Evolutionary conservation across 176 grass and related monocot species (phyloP).

Genomic region (Oryza australiensis): DNA sequence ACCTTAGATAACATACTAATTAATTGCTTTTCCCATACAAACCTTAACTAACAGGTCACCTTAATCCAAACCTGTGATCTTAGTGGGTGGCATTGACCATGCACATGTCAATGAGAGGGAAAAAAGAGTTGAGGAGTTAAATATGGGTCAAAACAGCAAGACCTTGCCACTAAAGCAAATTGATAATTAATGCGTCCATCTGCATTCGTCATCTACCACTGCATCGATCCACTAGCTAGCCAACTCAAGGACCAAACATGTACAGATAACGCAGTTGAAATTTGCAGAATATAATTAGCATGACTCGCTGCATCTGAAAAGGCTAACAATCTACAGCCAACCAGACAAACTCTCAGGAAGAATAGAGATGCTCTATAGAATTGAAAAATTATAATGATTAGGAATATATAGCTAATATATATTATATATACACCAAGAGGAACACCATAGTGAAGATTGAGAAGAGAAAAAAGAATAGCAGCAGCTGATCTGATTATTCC

Average conservation of each 20-base stretch:
- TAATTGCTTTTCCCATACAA: neutral
- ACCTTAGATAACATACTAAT: neutral
- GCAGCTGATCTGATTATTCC: neutral
- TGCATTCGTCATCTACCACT: neutral
- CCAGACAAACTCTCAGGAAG: neutral
- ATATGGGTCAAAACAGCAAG: neutral
- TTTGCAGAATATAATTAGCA: neutral
- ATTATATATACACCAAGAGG: neutral
- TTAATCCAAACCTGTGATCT: constrained; percentile 30
- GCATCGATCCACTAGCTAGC: constrained; percentile 16
- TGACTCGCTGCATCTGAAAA: neutral
- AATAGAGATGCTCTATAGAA: neutral
- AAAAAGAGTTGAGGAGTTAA: constrained; percentile 12
- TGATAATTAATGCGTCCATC: neutral
- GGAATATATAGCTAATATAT: neutral
- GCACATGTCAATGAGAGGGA: neutral
- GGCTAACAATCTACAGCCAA: neutral
- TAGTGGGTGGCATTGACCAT: constrained; percentile 49
- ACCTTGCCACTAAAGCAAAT: neutral
- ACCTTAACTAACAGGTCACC: constrained; percentile 33
- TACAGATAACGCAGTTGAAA: neutral
- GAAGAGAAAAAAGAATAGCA: neutral
- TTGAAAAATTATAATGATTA: neutral
- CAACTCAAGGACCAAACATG: neutral
- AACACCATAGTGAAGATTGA: neutral